These are phyloP conservation scores for Sugiyamaella boreocaroliniensis DNA, from an alignment of 805 yeast species.

Conservation along the genomic window DNA sequence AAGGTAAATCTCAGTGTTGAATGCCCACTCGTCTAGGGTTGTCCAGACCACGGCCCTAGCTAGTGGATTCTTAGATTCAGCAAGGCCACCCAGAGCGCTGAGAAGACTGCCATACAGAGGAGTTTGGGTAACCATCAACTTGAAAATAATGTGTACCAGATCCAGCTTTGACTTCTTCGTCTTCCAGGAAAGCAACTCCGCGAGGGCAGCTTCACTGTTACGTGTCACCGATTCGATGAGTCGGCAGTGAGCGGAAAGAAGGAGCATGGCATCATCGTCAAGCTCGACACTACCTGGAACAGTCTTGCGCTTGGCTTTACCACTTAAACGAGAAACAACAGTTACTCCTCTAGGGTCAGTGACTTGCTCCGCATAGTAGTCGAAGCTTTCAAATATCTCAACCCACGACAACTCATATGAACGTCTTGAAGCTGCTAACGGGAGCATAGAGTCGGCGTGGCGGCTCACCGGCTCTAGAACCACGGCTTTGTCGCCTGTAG, in stretches of 20 bases:
- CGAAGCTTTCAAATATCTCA: constrained; percentile 46
- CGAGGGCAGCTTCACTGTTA: constrained; percentile 34
- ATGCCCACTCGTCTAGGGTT: constrained; percentile 64
- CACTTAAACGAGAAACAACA: neutral
- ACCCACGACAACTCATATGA: constrained; percentile 45
- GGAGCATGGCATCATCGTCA: constrained; percentile 73
- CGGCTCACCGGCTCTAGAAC: neutral
- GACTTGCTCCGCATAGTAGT: constrained; percentile 43
- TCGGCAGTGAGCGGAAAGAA: constrained; percentile 66
- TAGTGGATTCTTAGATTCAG: constrained; percentile 35
- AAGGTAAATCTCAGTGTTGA: constrained; percentile 30
- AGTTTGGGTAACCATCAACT: constrained; percentile 40
- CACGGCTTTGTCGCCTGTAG: neutral
- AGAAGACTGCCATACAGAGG: constrained; percentile 51
- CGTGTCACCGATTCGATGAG: constrained; percentile 50
- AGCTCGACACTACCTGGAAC: constrained; percentile 27
- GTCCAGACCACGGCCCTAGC: constrained; percentile 56
- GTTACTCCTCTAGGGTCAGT: neutral
- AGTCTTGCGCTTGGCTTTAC: neutral
- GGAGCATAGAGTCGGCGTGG: neutral
- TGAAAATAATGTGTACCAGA: constrained; percentile 37
- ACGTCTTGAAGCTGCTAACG: constrained; percentile 10
- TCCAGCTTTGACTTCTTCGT: constrained; percentile 7
- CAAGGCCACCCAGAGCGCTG: constrained; percentile 51
- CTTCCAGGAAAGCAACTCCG: constrained; percentile 16